Conservation (phyloP, 257 asterid species). For the Solanum peruvianum region DNA sequence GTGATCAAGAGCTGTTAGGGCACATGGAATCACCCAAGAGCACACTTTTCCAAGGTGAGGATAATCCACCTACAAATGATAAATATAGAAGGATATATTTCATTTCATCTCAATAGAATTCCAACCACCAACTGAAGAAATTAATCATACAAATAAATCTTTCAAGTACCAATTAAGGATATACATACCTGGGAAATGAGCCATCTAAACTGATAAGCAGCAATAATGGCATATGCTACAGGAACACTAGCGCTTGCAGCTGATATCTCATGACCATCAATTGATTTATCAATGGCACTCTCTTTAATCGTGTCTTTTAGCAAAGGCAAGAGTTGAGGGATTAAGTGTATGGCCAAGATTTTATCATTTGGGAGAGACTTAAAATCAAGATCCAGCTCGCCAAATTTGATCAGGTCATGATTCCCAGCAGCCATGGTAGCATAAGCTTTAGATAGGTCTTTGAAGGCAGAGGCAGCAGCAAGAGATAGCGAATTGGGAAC, state of each 20-base stretch:
- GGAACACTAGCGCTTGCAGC: conserved; percentile 83
- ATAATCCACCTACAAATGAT: conserved; percentile 47
- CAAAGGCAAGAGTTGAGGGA: conserved; percentile 49
- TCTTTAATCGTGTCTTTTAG: conserved; percentile 56
- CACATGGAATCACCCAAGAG: conserved; percentile 79
- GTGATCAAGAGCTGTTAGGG: conserved; percentile 85
- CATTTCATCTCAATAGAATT: neutral
- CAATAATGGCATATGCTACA: conserved; percentile 64
- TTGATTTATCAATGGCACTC: conserved; percentile 58
- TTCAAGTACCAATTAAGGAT: neutral
- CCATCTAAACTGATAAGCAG: conserved; percentile 87
- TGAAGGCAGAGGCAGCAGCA: conserved; percentile 37
- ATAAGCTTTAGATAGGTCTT: conserved; percentile 30
- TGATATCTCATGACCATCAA: conserved; percentile 45
- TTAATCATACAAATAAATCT: neutral
- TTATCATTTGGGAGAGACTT: conserved; percentile 33
- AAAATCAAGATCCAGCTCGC: conserved; percentile 44
- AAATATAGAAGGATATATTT: neutral
- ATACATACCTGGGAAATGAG: conserved; percentile 52
- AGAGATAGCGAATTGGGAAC: conserved; percentile 39
- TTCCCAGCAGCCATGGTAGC: conserved; percentile 12
- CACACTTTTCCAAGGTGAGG: conserved; percentile 65
- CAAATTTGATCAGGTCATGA: conserved; percentile 27
- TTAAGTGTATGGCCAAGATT: conserved; percentile 50
- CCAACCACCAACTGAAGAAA: neutral